These are phyloP conservation scores for Carex myosuroides DNA, from an alignment of 176 grass and related monocot genomes.

Conservation along the genomic window DNA sequence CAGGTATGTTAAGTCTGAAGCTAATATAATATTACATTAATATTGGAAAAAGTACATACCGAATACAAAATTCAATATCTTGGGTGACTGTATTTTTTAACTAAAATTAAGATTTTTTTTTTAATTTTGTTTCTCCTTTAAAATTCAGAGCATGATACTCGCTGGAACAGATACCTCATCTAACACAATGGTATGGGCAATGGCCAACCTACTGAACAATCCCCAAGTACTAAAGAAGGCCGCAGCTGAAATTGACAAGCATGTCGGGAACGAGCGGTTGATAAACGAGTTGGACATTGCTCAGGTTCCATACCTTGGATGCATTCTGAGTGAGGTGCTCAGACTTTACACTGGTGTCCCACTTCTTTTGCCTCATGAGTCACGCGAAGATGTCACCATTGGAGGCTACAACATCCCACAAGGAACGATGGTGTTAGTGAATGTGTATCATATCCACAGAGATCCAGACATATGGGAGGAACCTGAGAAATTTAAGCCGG, in stretches of 20 bases:
- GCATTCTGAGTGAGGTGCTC: slow-evolving; percentile 15
- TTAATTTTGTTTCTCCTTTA: no score
- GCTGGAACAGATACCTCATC: slow-evolving; percentile 29
- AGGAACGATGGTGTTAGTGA: slow-evolving; percentile 20
- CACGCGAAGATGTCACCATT: slow-evolving; percentile 4
- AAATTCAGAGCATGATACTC: not conserved
- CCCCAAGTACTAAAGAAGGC: slow-evolving; percentile 7
- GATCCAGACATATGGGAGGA: slow-evolving; percentile 13
- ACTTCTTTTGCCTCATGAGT: slow-evolving; percentile 26
- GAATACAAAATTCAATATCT: no score
- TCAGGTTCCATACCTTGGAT: slow-evolving; percentile 18
- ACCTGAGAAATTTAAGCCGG: slow-evolving; percentile 19
- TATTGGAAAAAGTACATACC: no score
- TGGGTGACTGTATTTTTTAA: no score
- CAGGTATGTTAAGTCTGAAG: not conserved
- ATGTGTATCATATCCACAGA: slow-evolving; percentile 30
- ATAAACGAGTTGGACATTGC: slow-evolving; percentile 18
- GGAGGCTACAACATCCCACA: slow-evolving; percentile 23
- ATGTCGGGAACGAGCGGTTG: not conserved
- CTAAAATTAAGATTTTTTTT: no score
- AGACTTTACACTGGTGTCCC: slow-evolving; percentile 17
- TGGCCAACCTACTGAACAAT: slow-evolving; percentile 17
- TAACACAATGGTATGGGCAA: slow-evolving; percentile 21
- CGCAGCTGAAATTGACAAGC: slow-evolving; percentile 5
- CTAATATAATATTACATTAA: no score